Evolutionary conservation across 768 basidiomycete species (phyloP).

Genomic region (Pluteus cervinus): DNA sequence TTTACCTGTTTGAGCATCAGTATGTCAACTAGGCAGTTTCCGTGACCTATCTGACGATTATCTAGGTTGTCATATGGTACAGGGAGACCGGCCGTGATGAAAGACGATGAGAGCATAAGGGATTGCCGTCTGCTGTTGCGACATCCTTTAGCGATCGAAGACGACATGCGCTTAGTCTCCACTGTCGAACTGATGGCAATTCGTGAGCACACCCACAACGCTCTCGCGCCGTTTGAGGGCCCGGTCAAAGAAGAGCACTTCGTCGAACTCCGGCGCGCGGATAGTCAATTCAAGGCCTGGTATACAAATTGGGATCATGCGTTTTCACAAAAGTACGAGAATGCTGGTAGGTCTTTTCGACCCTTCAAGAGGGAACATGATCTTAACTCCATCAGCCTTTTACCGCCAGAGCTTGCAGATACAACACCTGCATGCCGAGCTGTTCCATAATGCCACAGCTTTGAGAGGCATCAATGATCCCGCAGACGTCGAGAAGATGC

Average conservation of each 20-base stretch:
- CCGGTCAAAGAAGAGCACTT: constrained; percentile 71
- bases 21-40: constrained; percentile 30
- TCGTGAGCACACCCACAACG: constrained; percentile 81
- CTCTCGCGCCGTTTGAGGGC: constrained; percentile 71
- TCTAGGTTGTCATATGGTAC: constrained; percentile 91
- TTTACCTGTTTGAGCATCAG: constrained; percentile 95
- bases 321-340: constrained; percentile 78
- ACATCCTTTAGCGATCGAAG: constrained; percentile 86
- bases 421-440: constrained; percentile 80
- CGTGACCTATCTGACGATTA: constrained; percentile 1
- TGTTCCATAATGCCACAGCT: constrained; percentile 82
- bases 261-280: constrained; percentile 63
- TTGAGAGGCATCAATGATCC: constrained; percentile 79
- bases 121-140: constrained; percentile 74
- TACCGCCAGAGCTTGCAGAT: constrained; percentile 86
- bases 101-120: constrained; percentile 87
- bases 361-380: neutral
- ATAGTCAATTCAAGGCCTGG: constrained; percentile 77
- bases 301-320: constrained; percentile 73
- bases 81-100: constrained; percentile 86
- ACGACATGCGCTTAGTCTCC: constrained; percentile 92
- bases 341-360: constrained; percentile 50
- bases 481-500: constrained; percentile 84
- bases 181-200: constrained; percentile 91
- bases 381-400: constrained; percentile 45